A percentile compares a stretch with the other conserved stretches of the same genome.
phyloP scores from a whole-genome alignment of 2,329 filamentous ascomycete genomes.

The Penicillium frequentans region DNA sequence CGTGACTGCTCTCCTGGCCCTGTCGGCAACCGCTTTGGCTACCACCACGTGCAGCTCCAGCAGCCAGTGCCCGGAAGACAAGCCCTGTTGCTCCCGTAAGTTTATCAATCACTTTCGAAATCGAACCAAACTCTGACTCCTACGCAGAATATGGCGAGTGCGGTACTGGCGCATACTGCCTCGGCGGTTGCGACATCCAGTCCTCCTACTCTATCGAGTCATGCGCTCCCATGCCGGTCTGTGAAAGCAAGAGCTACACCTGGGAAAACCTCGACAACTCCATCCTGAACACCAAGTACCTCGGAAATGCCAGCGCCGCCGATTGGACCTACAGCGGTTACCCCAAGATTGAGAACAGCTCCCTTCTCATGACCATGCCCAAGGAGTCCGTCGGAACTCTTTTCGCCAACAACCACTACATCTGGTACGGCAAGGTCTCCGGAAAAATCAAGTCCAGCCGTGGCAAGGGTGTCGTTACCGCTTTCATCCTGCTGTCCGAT shows the following conservation, averaged over 20 bases:
- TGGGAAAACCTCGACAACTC: constrained; percentile 73
- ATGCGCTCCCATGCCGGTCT: constrained; percentile 81
- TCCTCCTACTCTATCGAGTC: constrained; percentile 80
- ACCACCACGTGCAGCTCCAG: constrained; percentile 41
- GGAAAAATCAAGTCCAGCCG: constrained; percentile 81
- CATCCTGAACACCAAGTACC: constrained; percentile 73
- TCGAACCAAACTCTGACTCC: not conserved
- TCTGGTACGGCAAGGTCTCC: constrained; percentile 96
- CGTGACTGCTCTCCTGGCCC: constrained; percentile 32
- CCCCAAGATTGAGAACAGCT: constrained; percentile 61
- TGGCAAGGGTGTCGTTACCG: constrained; percentile 88
- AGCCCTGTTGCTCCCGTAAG: constrained; percentile 81
- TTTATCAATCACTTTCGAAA: constrained; percentile 22
- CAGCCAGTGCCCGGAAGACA: constrained; percentile 66
- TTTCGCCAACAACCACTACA: constrained; percentile 78
- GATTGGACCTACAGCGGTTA: constrained; percentile 90
- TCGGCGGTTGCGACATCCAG: constrained; percentile 90
- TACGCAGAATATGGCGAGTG: constrained; percentile 84
- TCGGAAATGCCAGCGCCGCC: constrained; percentile 74
- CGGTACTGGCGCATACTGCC: constrained; percentile 89
- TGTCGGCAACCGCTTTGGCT: constrained; percentile 35
- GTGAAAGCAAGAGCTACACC: constrained; percentile 70
- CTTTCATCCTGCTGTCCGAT: constrained; percentile 92
- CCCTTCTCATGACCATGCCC: constrained; percentile 85
- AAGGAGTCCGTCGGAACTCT: constrained; percentile 82